Base-by-base conservation (phyloP, 495 filamentous ascomycete species). In the Haplographium delicatum region DNA sequence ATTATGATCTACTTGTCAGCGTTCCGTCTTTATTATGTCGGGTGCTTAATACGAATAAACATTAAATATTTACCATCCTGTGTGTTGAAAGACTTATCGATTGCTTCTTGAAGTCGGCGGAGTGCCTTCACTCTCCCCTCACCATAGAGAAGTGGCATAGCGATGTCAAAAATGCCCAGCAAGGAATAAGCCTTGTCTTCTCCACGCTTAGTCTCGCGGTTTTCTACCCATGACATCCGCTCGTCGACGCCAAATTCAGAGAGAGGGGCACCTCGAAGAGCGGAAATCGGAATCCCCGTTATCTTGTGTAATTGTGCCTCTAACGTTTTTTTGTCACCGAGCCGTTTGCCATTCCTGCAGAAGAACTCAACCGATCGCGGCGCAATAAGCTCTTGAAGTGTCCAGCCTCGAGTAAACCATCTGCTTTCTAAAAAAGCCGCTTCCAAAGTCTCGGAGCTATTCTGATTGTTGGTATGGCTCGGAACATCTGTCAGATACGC, bases 331-430 rank as follows among this genome's bases (percentile, higher is more conserved):
- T 39, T 39, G 13, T 39, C n/a, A 5, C 35, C 35, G n/a, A 39
- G n/a, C 5, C 5, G 35, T 10, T 4, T 39, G 4, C 35, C 35
- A 4, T 39, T 6, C 13, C 7, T 5, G 4, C 5, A 39, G n/a
- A 39, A 39, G 35, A 39, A 39, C 35, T 39, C 35, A 19, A 39
- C 35, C 7, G 13, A 18, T 20, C 5, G 15, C 4, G 35, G 35
- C 7, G 35, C 35, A 8, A 74, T 47, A 0, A 73, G 62, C 43
- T 74, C 71, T 28, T 74, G 69, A n/a, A 74, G 31, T 1, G 69
- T 73, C 71, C 68, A 74, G 0, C 69, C 69, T 22, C 71, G 54
- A 11, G 35, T 39, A 19, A 39, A 39, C 35, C 35, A 39, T 20
- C 35, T 18, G 11, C 35, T 39, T 18, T 20, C 4, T 11, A 15